Base-by-base conservation (phyloP, 148 eudicot species). In the Camellia japonica region DNA sequence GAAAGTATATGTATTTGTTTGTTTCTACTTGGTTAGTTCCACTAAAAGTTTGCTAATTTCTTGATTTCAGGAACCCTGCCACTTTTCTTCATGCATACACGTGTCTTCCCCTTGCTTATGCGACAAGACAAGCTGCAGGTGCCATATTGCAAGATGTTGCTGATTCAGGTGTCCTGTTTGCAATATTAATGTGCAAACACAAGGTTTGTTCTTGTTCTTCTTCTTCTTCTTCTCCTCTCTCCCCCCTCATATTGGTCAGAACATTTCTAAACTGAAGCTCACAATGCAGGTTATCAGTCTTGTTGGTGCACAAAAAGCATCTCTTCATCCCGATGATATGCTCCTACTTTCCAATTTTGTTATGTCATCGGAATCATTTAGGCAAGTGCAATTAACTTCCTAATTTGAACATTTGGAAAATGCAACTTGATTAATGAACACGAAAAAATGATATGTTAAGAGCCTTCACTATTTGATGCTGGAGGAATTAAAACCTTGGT, bases 81-180 rank as follows among this genome's bases (percentile, higher is more conserved):
- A 88, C 97, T 87, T 96, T 93, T 87, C 98, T 96, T 56, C 99
- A 96, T 90, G 98, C 99, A 69, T 96, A 93, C 84, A 89, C 99
- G 61, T 96, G 98, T 78, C 97, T 96, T 83, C 98, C 99, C 71
- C 97, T 96, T 87, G 90, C 98, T 81, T 90, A 91, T 91, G 91
- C 93, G 41, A 91, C 95, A 76, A 90, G 99, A 75, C 99, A 96
- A 90, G 99, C 93, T 72, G 97, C 99, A 52, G 90, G 94, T 83
- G 89, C 95, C 78, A 84, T 96, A 85, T 88, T 96, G 91, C 99
- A 96, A 78, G 99, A 96, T 77, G 90, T 92, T 82, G 91, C 95
- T 78, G 99, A 91, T 84, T 96, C 99, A 11, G 99, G 99, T 76
- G 98, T 96, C 74, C 87, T 96, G 60, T 96, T 96, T 87, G 97